phyloP scores from a whole-genome alignment of 495 filamentous ascomycete genomes.

The Podospora comata region DNA sequence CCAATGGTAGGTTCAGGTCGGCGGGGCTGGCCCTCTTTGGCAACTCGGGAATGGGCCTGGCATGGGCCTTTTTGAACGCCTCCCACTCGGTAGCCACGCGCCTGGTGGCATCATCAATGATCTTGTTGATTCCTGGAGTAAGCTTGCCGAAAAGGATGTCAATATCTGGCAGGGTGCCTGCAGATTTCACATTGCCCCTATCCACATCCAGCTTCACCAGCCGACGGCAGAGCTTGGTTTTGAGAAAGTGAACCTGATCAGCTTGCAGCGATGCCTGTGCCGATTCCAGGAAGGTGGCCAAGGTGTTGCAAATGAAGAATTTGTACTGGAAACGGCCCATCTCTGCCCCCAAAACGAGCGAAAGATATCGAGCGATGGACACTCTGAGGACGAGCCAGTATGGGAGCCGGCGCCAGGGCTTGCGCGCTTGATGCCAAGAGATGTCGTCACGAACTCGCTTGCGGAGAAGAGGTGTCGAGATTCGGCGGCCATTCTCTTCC shows the following conservation, averaged over 20 bases:
- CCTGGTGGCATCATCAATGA: slow-evolving; percentile 20
- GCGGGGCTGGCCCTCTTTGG: slow-evolving; percentile 34
- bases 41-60: slow-evolving; percentile 38
- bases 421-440: slow-evolving; percentile 39
- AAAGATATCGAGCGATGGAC: slow-evolving; percentile 47
- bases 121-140: slow-evolving; percentile 19
- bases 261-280: not conserved
- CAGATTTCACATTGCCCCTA: not conserved
- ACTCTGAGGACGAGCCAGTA: slow-evolving; percentile 61
- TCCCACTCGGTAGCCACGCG: slow-evolving; percentile 31
- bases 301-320: slow-evolving; percentile 46
- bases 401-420: slow-evolving; percentile 57
- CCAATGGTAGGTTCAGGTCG: slow-evolving; percentile 39
- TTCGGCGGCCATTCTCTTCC: slow-evolving; percentile 46
- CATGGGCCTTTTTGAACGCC: slow-evolving; percentile 29
- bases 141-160: slow-evolving; percentile 23
- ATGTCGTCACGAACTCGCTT: slow-evolving; percentile 63
- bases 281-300: slow-evolving; percentile 43
- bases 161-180: not conserved
- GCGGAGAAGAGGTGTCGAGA: slow-evolving; percentile 35
- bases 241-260: slow-evolving; percentile 37
- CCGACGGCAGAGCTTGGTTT: slow-evolving; percentile 57
- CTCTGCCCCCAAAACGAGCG: slow-evolving; percentile 41
- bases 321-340: slow-evolving; percentile 57
- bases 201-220: slow-evolving; percentile 57